These are phyloP conservation scores for Pseudonectria foliicola DNA, from an alignment of 2,329 filamentous ascomycete species.

Conservation along the genomic window DNA sequence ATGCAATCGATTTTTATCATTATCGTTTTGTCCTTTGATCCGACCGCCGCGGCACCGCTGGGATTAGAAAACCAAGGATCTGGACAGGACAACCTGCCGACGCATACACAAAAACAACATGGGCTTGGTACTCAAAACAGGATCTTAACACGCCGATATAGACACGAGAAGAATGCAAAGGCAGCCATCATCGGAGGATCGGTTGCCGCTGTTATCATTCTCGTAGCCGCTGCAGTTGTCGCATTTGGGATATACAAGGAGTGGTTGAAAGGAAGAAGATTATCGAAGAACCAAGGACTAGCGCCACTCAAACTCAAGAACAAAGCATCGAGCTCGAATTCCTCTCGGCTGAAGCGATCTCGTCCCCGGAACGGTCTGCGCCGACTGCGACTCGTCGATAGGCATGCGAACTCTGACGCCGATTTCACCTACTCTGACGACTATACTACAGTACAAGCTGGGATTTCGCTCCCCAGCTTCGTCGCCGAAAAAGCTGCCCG, in stretches of 20 bases:
- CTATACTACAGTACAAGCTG: conserved; percentile 1
- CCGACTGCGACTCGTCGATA: conserved; percentile 1
- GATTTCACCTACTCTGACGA: conserved; percentile 11
- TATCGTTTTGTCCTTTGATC: too few species aligned
- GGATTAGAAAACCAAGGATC: too few species aligned
- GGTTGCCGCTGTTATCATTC: conserved; percentile 10
- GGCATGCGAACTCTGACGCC: conserved; percentile 6
- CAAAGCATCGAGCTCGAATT: background rate
- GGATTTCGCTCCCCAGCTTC: background rate
- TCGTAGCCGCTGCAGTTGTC: conserved; percentile 13
- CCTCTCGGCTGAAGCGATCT: background rate
- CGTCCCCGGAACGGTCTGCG: background rate
- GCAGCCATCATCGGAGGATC: conserved; percentile 13
- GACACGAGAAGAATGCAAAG: too few species aligned
- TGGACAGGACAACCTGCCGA: too few species aligned
- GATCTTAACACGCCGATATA: too few species aligned
- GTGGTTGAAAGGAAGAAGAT: conserved; percentile 1
- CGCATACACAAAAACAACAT: too few species aligned
- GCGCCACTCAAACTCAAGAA: background rate
- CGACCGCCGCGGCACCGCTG: too few species aligned
- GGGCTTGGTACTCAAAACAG: too few species aligned
- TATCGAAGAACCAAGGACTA: background rate
- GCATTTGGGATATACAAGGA: conserved; percentile 10
- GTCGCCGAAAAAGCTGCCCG: conserved; percentile 11
- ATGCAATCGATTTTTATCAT: too few species aligned